phyloP scores from a whole-genome alignment of 257 asterid species.

The Solanum lycopersicoides region DNA sequence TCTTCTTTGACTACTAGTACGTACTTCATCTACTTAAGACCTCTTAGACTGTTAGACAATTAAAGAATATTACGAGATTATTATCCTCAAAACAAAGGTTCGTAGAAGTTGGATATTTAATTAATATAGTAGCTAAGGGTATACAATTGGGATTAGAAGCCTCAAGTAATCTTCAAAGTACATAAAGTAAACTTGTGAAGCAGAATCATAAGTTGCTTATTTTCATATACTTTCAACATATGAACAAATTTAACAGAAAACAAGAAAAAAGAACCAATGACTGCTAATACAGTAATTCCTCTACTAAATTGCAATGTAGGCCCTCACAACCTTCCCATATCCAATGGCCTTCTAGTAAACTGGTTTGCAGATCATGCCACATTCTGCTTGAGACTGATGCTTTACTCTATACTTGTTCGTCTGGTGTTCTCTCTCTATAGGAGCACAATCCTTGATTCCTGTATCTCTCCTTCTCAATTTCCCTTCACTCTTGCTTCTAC shows the following conservation, averaged over 20 bases:
- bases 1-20: not conserved
- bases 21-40: too few species aligned
- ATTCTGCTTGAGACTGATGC: slow-evolving; percentile 20
- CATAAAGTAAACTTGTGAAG: not conserved
- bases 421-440: slow-evolving; percentile 8
- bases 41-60: not conserved
- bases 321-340: slow-evolving; percentile 4
- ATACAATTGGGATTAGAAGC: not conserved
- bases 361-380: slow-evolving; percentile 56
- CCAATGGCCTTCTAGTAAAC: slow-evolving; percentile 32
- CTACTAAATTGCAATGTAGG: slow-evolving; percentile 7
- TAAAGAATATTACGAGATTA: not conserved
- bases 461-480: slow-evolving; percentile 17
- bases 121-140: not conserved
- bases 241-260: not conserved
- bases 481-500: slow-evolving; percentile 14
- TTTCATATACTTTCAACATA: not conserved
- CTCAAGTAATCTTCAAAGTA: not conserved
- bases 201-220: not conserved
- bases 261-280: not conserved
- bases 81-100: not conserved
- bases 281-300: not conserved
- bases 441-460: too few species aligned
- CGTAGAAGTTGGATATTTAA: not conserved
- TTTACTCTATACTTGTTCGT: slow-evolving; percentile 21